phyloP scores from a whole-genome alignment of 1,284 basidiomycete species.

The Ustilago shanxiensis region DNA sequence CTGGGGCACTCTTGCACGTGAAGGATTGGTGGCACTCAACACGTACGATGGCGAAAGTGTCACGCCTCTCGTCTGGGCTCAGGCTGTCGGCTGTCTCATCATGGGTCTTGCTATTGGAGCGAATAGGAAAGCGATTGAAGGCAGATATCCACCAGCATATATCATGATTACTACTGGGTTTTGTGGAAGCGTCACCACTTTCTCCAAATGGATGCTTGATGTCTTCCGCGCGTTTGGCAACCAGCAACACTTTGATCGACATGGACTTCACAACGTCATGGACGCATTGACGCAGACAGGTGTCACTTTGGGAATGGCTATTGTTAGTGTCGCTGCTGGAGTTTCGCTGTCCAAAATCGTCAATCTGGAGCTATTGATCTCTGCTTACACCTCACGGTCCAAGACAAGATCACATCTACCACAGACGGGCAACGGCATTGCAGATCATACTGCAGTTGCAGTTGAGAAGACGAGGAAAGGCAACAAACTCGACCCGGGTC shows the following conservation, averaged over 20 bases:
- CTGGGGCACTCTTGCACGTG: constrained; percentile 70
- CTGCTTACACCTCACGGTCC: neutral
- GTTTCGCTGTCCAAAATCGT: constrained; percentile 36
- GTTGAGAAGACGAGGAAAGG: neutral
- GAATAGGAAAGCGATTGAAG: constrained; percentile 52
- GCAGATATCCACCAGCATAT: constrained; percentile 75
- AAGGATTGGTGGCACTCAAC: constrained; percentile 70
- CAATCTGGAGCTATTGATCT: constrained; percentile 12
- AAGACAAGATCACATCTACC: neutral
- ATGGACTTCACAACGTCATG: constrained; percentile 80
- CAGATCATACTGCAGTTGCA: neutral
- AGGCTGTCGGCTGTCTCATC: constrained; percentile 88
- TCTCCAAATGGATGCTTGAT: constrained; percentile 93
- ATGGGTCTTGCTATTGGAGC: constrained; percentile 75
- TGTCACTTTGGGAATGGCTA: constrained; percentile 59
- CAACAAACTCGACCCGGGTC: constrained; percentile 3
- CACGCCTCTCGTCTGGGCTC: constrained; percentile 87
- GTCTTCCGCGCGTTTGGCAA: constrained; percentile 89
- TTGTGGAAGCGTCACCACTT: constrained; percentile 95
- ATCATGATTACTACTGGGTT: constrained; percentile 92
- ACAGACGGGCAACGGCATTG: neutral
- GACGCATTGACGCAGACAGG: constrained; percentile 65
- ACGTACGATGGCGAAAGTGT: constrained; percentile 82
- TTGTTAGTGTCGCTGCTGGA: constrained; percentile 54
- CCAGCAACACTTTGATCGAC: constrained; percentile 74